Percentiles rank a stretch among this genome's conserved stretches.
Evolutionary conservation across 2,329 filamentous ascomycete species (phyloP).

Genomic region (Alternaria atra): DNA sequence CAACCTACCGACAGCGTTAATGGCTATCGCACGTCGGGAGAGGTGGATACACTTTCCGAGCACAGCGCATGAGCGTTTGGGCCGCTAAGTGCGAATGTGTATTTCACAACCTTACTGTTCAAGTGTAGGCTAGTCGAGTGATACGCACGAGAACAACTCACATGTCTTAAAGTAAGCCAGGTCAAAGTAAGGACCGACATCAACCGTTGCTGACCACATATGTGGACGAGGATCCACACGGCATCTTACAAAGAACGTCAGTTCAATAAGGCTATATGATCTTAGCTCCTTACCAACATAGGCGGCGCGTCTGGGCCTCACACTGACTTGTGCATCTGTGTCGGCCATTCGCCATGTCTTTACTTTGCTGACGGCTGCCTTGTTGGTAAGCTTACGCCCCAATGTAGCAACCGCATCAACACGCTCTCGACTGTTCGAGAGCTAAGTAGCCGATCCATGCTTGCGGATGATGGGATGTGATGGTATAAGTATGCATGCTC

Average conservation of each 20-base stretch:
- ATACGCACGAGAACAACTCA: not conserved
- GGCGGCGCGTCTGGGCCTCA: not conserved
- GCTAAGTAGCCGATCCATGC: not conserved
- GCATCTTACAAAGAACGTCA: not conserved
- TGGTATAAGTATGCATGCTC: not conserved
- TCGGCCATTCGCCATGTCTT: not conserved
- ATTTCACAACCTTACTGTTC: too few relatives aligned
- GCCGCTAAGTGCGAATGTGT: not conserved
- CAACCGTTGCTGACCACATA: not conserved
- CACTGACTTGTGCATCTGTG: too few relatives aligned
- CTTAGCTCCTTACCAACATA: not conserved
- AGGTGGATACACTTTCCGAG: not conserved
- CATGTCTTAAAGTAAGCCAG: not conserved
- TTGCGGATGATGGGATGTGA: not conserved
- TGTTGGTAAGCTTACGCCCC: constrained; percentile 1
- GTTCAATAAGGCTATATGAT: not conserved
- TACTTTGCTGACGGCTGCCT: not conserved
- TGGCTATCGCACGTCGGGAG: not conserved
- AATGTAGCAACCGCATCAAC: not conserved
- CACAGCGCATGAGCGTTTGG: not conserved
- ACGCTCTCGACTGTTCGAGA: not conserved
- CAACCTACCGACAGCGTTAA: not conserved
- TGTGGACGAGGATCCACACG: not conserved
- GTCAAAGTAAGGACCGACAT: not conserved
- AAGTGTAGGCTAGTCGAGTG: not conserved